Percentiles rank a stretch among this genome's conserved stretches.
Conservation (phyloP, 805 yeast genomes). For the Suhomyces faveliae region DNA sequence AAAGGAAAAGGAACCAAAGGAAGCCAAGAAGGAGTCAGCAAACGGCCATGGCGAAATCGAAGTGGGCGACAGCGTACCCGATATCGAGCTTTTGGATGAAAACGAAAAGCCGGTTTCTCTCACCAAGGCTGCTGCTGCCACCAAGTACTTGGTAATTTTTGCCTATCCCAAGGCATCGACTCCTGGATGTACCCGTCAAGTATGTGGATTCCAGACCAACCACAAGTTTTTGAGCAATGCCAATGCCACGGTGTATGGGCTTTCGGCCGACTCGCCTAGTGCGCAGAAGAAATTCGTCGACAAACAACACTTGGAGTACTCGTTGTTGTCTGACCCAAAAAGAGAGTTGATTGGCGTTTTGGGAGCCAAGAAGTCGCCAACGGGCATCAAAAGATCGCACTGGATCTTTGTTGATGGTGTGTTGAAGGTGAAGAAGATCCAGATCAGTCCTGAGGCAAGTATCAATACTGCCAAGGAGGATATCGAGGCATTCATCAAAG, state of each 20-base stretch:
- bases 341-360: slow-evolving; percentile 65
- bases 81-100: slow-evolving; percentile 61
- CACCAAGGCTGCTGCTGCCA: slow-evolving; percentile 26
- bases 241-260: slow-evolving; percentile 67
- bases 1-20: slow-evolving; percentile 8
- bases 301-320: slow-evolving; percentile 72
- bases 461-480: slow-evolving; percentile 57
- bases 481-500: slow-evolving; percentile 41
- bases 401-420: slow-evolving; percentile 84
- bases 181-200: slow-evolving; percentile 96
- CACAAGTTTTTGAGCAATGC: slow-evolving; percentile 49
- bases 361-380: slow-evolving; percentile 81
- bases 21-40: slow-evolving; percentile 12
- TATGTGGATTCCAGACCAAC: slow-evolving; percentile 78
- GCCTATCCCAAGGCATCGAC: slow-evolving; percentile 93
- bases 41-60: slow-evolving; percentile 20
- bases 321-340: slow-evolving; percentile 73
- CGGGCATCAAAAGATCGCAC: slow-evolving; percentile 84
- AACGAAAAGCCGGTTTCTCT: slow-evolving; percentile 54
- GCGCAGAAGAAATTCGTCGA: slow-evolving; percentile 74
- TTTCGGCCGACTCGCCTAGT: slow-evolving; percentile 78
- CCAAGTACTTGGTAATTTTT: slow-evolving; percentile 39
- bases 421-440: slow-evolving; percentile 51
- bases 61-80: slow-evolving; percentile 68
- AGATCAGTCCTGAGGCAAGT: slow-evolving; percentile 53